Percentiles rank a stretch among this genome's conserved stretches.
Evolutionary conservation across 345 rosid species (phyloP).

Genomic region (Eucalyptus sp.): DNA sequence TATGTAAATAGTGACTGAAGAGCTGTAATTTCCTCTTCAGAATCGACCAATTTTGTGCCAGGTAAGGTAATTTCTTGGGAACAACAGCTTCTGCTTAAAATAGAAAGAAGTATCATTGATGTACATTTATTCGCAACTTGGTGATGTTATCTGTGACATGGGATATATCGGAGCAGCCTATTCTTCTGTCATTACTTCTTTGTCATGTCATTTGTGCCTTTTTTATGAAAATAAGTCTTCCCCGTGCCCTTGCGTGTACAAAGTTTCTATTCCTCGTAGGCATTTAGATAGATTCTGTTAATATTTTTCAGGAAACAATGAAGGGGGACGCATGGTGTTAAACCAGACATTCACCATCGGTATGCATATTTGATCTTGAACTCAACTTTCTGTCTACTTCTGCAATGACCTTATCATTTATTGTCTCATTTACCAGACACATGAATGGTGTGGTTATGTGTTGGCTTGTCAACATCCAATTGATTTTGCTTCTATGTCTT

Average conservation of each 20-base stretch:
- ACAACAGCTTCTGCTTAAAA: background rate
- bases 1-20: background rate
- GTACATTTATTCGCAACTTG: background rate
- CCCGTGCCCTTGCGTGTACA: background rate
- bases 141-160: background rate
- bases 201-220: background rate
- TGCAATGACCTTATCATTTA: background rate
- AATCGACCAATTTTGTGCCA: background rate
- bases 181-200: background rate
- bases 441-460: background rate
- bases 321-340: constrained; percentile 57
- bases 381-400: background rate
- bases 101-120: background rate
- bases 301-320: constrained; percentile 54
- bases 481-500: background rate
- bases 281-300: background rate
- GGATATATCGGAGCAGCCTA: background rate
- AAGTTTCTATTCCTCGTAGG: background rate
- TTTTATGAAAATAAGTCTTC: background rate
- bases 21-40: background rate
- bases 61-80: background rate
- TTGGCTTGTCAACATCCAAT: background rate
- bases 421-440: background rate
- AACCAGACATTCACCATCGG: constrained; percentile 95
- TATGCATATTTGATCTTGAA: background rate